Evolutionary conservation across 2,329 filamentous ascomycete genomes (phyloP).

Genomic region (Setomelanomma holmii): DNA sequence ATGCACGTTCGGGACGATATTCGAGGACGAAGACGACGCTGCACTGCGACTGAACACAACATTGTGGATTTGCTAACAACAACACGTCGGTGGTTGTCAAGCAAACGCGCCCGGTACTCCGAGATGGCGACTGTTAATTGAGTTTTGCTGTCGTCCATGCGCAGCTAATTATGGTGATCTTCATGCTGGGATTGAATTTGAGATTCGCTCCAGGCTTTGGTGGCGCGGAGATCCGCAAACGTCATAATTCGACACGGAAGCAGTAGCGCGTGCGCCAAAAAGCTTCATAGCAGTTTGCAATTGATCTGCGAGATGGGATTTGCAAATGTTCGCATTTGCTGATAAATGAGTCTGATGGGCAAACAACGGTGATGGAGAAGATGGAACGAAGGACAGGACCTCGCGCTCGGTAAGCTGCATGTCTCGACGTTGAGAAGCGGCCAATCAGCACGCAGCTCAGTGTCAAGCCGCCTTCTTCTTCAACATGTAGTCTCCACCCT

Average conservation of each 20-base stretch:
- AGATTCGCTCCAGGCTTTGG: background rate
- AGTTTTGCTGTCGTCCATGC: background rate
- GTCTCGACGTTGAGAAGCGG: no score
- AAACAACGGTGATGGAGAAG: no score
- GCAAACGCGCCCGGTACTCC: background rate
- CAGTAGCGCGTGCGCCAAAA: constrained; percentile 1
- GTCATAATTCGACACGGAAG: constrained; percentile 5
- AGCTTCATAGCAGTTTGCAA: background rate
- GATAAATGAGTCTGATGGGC: no score
- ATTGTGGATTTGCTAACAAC: constrained; percentile 6
- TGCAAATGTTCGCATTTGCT: background rate
- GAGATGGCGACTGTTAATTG: background rate
- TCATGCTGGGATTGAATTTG: background rate
- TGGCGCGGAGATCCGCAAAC: constrained; percentile 5
- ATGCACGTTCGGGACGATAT: constrained; percentile 6
- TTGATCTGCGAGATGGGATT: background rate
- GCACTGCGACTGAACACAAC: constrained; percentile 28
- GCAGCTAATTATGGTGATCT: background rate
- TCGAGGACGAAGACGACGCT: constrained; percentile 17
- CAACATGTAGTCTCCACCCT: constrained; percentile 42
- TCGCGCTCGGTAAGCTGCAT: no score
- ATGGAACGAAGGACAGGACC: no score
- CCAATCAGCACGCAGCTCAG: background rate
- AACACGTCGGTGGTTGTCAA: background rate
- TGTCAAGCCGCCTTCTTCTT: constrained; percentile 23